A percentile compares a stretch with the other conserved stretches of the same genome.
Evolutionary conservation across 148 eudicot genomes (phyloP).

Genomic region (Selenicereus undatus): DNA sequence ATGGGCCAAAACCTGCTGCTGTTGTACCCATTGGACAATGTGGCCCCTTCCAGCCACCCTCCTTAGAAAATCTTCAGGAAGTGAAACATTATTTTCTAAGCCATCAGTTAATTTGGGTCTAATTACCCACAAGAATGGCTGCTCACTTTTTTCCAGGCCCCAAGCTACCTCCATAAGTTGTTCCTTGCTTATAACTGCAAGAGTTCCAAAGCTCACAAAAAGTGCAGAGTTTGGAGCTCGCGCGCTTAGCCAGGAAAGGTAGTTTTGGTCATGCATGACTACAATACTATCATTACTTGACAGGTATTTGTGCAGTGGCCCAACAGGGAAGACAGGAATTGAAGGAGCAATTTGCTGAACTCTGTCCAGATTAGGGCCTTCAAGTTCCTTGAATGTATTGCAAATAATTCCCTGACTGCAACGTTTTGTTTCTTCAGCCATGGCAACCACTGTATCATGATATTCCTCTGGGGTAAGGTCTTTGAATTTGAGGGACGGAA

Average conservation of each 20-base stretch:
- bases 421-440: slow-evolving; percentile 30
- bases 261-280: slow-evolving; percentile 27
- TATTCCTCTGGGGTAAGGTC: slow-evolving; percentile 38
- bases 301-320: slow-evolving; percentile 41
- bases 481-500: slow-evolving; percentile 42
- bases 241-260: slow-evolving; percentile 37
- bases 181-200: slow-evolving; percentile 33
- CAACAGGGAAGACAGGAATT: slow-evolving; percentile 32
- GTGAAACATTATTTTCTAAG: slow-evolving; percentile 9
- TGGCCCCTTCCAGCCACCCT: slow-evolving; percentile 28
- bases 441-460: slow-evolving; percentile 11
- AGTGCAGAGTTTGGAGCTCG: slow-evolving; percentile 42
- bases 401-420: slow-evolving; percentile 33
- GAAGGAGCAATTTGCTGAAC: slow-evolving; percentile 15
- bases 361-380: slow-evolving; percentile 25
- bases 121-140: slow-evolving; percentile 50
- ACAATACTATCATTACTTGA: slow-evolving; percentile 21
- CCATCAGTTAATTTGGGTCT: slow-evolving; percentile 31
- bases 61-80: slow-evolving; percentile 23
- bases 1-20: slow-evolving; percentile 47
- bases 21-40: slow-evolving; percentile 48
- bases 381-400: slow-evolving; percentile 45
- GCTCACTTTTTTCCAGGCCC: slow-evolving; percentile 44
- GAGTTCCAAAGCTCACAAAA: slow-evolving; percentile 51
- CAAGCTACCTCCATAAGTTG: slow-evolving; percentile 41